Conservation (phyloP, 371 early-diverging fungal species). For the Mucor racemosus region DNA sequence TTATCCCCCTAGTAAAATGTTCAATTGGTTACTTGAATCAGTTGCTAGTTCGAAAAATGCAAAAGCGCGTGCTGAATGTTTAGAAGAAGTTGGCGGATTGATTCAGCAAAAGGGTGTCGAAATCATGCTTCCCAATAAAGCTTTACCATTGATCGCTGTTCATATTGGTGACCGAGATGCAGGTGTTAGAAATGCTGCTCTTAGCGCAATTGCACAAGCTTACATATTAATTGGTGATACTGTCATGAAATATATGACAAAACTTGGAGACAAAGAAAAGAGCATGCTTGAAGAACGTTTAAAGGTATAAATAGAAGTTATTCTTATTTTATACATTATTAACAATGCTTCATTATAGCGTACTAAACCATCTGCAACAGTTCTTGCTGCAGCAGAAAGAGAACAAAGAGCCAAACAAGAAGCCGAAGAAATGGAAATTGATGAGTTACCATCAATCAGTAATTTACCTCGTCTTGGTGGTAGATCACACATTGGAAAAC, state of each 20-base stretch:
- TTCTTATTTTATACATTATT: not conserved
- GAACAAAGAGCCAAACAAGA: conserved; percentile 34
- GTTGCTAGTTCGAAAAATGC: conserved; percentile 82
- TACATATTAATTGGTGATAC: conserved; percentile 75
- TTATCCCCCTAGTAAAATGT: conserved; percentile 83
- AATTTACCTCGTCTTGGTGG: conserved; percentile 34
- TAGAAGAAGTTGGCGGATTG: conserved; percentile 79
- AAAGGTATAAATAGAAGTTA: conserved; percentile 46
- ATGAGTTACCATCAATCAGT: conserved; percentile 43
- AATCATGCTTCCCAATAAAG: conserved; percentile 70
- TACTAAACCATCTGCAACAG: conserved; percentile 48
- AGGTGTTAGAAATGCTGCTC: conserved; percentile 77
- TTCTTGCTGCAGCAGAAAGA: conserved; percentile 37
- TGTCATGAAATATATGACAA: conserved; percentile 74
- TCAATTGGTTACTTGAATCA: conserved; percentile 67
- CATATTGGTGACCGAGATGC: conserved; percentile 86
- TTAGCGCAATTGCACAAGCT: conserved; percentile 74
- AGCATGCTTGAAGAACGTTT: conserved; percentile 79
- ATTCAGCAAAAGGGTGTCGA: conserved; percentile 78
- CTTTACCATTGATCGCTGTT: conserved; percentile 72
- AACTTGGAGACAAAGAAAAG: conserved; percentile 81
- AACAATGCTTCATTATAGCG: conserved; percentile 17
- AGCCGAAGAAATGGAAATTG: conserved; percentile 47
- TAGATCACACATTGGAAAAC: conserved; percentile 41
- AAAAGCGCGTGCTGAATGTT: conserved; percentile 79